Conservation (phyloP, 2,329 filamentous ascomycete genomes). For the Geosmithia flava region DNA sequence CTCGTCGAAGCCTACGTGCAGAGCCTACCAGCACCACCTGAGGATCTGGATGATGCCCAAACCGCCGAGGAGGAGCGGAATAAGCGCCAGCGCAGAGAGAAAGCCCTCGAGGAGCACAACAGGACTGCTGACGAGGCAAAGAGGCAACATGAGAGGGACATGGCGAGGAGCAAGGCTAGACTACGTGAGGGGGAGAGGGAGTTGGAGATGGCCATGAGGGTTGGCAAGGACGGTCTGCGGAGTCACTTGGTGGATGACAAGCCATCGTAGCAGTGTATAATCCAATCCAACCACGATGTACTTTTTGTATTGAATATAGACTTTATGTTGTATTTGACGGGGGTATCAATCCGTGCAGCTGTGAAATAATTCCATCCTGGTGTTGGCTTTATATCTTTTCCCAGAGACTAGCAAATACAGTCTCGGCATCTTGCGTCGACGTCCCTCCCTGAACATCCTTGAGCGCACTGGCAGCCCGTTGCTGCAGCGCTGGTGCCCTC, state of each 20-base stretch:
- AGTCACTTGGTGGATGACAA: conserved; percentile 35
- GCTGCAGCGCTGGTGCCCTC: not conserved
- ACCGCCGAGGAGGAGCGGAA: conserved; percentile 40
- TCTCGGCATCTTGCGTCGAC: not conserved
- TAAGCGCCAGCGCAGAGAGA: conserved; percentile 47
- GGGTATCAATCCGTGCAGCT: not conserved
- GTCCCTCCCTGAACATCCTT: not conserved
- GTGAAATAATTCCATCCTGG: too few relatives aligned
- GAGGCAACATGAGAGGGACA: conserved; percentile 41
- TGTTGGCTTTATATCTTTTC: not conserved
- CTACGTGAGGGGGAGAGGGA: conserved; percentile 56
- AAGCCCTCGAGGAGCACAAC: conserved; percentile 54
- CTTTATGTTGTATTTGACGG: not conserved
- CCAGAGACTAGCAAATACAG: conserved; percentile 1
- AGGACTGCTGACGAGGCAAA: conserved; percentile 50
- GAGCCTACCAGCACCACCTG: conserved; percentile 47
- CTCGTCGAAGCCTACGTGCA: conserved; percentile 56
- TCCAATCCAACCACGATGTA: not conserved
- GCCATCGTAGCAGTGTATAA: not conserved
- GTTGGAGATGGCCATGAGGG: conserved; percentile 55
- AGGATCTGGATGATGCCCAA: conserved; percentile 21
- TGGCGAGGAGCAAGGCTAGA: conserved; percentile 47
- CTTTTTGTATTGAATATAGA: not conserved
- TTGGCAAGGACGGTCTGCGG: conserved; percentile 53
- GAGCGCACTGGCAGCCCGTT: not conserved